Conservation (phyloP, 768 basidiomycete species). For the Ramaria rubella region DNA sequence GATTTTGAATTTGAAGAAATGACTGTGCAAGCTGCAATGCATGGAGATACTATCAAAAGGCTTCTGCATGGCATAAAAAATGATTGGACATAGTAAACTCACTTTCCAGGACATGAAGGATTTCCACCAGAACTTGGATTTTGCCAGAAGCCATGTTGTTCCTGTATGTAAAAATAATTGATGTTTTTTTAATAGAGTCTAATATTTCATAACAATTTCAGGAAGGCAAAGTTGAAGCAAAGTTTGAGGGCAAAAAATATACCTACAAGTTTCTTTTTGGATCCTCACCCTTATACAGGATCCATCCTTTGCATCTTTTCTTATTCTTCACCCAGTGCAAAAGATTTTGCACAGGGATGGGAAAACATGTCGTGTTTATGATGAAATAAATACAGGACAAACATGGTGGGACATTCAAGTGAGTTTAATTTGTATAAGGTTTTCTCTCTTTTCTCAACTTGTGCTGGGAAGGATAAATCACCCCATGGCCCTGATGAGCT, state of each 20-base stretch:
- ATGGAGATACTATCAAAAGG: slow-evolving; percentile 11
- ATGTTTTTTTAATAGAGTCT: neutral
- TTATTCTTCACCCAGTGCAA: slow-evolving; percentile 19
- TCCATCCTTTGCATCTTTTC: slow-evolving; percentile 13
- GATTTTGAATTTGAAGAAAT: slow-evolving; percentile 26
- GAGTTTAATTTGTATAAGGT: too few relatives aligned
- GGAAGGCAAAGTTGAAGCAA: slow-evolving; percentile 11
- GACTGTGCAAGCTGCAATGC: slow-evolving; percentile 16
- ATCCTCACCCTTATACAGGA: slow-evolving; percentile 19
- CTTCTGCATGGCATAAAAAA: slow-evolving; percentile 15
- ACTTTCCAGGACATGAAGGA: neutral
- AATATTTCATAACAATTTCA: slow-evolving; percentile 17
- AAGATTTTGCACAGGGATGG: slow-evolving; percentile 20
- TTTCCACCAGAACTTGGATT: neutral
- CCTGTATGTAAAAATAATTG: slow-evolving; percentile 14
- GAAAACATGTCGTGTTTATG: slow-evolving; percentile 16
- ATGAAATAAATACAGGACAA: slow-evolving; percentile 28
- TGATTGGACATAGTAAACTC: slow-evolving; percentile 6
- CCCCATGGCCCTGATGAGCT: neutral
- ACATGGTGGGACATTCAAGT: too few relatives aligned
- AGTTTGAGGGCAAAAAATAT: slow-evolving; percentile 13
- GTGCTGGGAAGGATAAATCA: neutral
- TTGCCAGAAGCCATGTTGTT: slow-evolving; percentile 18
- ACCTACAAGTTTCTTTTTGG: slow-evolving; percentile 22
- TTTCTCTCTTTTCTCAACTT: neutral